Evolutionary conservation across 176 grass and related monocot species (phyloP), one percentile per base, ranked within the genome.

Genomic region (Aechmea fasciata): DNA sequence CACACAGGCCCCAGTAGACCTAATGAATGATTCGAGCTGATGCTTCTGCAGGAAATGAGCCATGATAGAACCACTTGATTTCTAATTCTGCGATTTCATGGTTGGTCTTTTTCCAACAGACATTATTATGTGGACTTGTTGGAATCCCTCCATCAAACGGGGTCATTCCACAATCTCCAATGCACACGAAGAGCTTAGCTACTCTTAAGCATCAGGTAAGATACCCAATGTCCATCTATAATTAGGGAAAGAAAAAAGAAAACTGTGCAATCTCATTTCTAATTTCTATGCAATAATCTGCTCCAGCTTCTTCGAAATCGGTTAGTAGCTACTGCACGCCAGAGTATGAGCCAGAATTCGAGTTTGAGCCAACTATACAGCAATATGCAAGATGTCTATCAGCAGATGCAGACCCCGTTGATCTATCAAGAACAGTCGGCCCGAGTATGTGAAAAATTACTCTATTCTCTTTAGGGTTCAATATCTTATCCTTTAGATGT

Each of bases 131-230:
- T 33, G 95, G 95, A 11, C 95, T 99, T 48, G 73, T 99, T 71
- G 95, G 95, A 50, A 86, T 99, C 73, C 95, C 95, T 55, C 95
- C 95, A 28, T 69, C 95, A n/a, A 99, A 99, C 84, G 95, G 95
- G 59, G 95, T 99, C 52, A 99, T 99, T 70, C 95, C 95, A 24
- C 95, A 99, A 41, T 99, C 95, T 47, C 95, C 95, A 12, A 99
- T 99, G 95, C 95, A 99, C 75, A 99, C 95, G 11, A 99, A 99
- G 75, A 91, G 95, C 64, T 77, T 99, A 79, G 90, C 95, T 71
- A 99, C 95, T 75, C 89, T 99, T 75, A 99, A 99, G 63, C 95
- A 99, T 80, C 90, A 94, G 51, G 95, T 99, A 74, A 80, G 59
- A 69, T 3, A 51, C 52, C 79, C 19, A 55, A 57, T 70, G 7